Conservation (phyloP, 2,329 filamentous ascomycete genomes). For the Aspergillus sp. region DNA sequence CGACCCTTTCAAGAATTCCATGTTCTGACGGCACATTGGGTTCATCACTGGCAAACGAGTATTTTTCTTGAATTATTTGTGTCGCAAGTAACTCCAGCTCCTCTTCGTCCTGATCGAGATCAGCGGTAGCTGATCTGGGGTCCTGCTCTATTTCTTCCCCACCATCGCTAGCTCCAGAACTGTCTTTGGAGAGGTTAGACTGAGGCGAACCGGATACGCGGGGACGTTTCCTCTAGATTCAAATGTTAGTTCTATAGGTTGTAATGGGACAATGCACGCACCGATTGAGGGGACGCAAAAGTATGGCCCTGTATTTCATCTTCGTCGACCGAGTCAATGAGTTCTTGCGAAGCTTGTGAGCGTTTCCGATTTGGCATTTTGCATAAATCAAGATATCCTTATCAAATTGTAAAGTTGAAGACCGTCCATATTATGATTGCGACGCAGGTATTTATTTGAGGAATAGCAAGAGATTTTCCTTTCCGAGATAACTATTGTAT, state of each 20-base stretch:
- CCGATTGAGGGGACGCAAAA: constrained; percentile 30
- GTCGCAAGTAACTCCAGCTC: constrained; percentile 61
- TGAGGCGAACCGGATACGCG: constrained; percentile 33
- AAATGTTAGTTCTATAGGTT: constrained; percentile 13
- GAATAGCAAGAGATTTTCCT: neutral
- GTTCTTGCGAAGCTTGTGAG: constrained; percentile 29
- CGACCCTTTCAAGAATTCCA: constrained; percentile 84
- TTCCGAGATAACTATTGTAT: neutral
- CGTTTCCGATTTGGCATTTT: constrained; percentile 47
- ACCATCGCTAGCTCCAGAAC: constrained; percentile 21
- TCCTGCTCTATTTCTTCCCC: constrained; percentile 10
- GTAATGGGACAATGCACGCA: constrained; percentile 20
- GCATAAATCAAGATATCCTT: constrained; percentile 2
- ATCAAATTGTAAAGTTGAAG: neutral
- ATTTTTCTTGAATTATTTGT: constrained; percentile 58
- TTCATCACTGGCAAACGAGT: constrained; percentile 49
- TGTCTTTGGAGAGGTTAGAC: constrained; percentile 18
- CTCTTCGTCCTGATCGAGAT: constrained; percentile 34
- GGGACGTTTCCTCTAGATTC: constrained; percentile 43
- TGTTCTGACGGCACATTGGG: constrained; percentile 76
- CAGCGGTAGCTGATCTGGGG: constrained; percentile 19
- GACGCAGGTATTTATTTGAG: neutral
- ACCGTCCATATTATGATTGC: neutral
- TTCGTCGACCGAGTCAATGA: constrained; percentile 30
- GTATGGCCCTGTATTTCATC: constrained; percentile 25